These are phyloP conservation scores for Gypsophila paniculata DNA, from an alignment of 179 eudicot genomes.

Conservation along the genomic window DNA sequence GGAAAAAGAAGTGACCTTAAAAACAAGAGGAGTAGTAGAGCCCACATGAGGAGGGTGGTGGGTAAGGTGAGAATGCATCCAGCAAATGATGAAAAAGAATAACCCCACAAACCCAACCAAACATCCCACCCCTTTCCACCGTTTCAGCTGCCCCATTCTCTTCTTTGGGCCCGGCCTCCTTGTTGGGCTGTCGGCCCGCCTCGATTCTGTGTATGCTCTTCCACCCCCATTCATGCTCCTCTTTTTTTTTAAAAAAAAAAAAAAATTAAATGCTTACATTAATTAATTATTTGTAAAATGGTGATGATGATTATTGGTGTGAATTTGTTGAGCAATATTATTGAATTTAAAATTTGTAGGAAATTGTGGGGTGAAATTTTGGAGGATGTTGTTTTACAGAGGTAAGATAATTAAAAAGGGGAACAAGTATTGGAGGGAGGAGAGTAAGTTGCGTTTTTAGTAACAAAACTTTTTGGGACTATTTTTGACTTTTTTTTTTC, in stretches of 20 bases:
- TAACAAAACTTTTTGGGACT: not conserved
- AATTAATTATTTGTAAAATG: too few relatives aligned
- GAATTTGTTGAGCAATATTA: too few relatives aligned
- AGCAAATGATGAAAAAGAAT: constrained; percentile 39
- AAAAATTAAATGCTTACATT: not conserved
- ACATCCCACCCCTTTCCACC: constrained; percentile 35
- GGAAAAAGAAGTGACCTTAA: constrained; percentile 20
- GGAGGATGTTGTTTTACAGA: not conserved
- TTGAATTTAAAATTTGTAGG: too few relatives aligned
- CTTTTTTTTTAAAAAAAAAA: too few relatives aligned
- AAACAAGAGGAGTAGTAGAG: constrained; percentile 19
- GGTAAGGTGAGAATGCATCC: constrained; percentile 42
- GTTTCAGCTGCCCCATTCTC: constrained; percentile 21
- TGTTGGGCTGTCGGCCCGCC: constrained; percentile 24
- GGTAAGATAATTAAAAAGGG: not conserved
- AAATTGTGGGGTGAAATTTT: too few relatives aligned
- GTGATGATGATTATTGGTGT: too few relatives aligned
- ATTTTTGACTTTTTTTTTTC: constrained; percentile 18
- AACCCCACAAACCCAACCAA: constrained; percentile 34
- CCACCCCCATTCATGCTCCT: constrained; percentile 25
- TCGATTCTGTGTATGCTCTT: constrained; percentile 23
- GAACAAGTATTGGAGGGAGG: constrained; percentile 22
- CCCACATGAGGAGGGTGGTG: constrained; percentile 24
- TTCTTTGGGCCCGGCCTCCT: constrained; percentile 22
- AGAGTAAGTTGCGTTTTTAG: constrained; percentile 24